Conservation (phyloP, 371 early-diverging fungal genomes). For the Synchytrium microbalum region DNA sequence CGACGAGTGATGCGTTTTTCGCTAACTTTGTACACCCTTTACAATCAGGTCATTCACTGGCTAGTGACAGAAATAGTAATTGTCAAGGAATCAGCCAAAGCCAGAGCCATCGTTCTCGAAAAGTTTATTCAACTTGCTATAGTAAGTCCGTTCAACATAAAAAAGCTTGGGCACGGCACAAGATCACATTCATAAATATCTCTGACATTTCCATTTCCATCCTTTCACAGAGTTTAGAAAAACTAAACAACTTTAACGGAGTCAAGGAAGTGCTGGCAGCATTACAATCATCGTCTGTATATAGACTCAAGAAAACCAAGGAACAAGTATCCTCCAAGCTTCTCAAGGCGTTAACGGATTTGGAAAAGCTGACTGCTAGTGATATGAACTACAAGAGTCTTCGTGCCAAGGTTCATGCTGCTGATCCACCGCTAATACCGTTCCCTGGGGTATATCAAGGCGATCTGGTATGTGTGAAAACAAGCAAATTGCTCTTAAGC, state of each 20-base stretch:
- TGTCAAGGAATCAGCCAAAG: conserved; percentile 30
- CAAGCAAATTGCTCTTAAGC: not conserved
- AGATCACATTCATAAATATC: conserved; percentile 7
- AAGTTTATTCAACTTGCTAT: conserved; percentile 24
- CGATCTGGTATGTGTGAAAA: conserved; percentile 31
- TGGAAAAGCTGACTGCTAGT: conserved; percentile 31
- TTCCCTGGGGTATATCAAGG: conserved; percentile 52
- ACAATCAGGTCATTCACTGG: conserved; percentile 31
- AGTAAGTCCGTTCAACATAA: conserved; percentile 11
- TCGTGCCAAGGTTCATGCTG: conserved; percentile 33
- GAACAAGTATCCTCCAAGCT: conserved; percentile 27
- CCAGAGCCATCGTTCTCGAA: conserved; percentile 32
- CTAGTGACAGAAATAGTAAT: conserved; percentile 42
- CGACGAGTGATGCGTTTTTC: not conserved
- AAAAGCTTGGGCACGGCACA: conserved; percentile 26
- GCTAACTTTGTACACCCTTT: not conserved
- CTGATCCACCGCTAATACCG: conserved; percentile 47
- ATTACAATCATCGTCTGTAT: conserved; percentile 39
- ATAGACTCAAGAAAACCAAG: conserved; percentile 47
- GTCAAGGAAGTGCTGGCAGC: conserved; percentile 48
- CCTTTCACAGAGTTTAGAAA: conserved; percentile 28
- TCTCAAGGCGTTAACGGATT: conserved; percentile 31
- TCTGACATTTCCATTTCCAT: not conserved
- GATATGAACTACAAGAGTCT: conserved; percentile 47
- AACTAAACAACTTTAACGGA: conserved; percentile 49